A percentile compares a stretch with the other conserved stretches of the same genome.
phyloP scores from a whole-genome alignment of 352 stramenopile species.

The Elongisporangium senticosum region DNA sequence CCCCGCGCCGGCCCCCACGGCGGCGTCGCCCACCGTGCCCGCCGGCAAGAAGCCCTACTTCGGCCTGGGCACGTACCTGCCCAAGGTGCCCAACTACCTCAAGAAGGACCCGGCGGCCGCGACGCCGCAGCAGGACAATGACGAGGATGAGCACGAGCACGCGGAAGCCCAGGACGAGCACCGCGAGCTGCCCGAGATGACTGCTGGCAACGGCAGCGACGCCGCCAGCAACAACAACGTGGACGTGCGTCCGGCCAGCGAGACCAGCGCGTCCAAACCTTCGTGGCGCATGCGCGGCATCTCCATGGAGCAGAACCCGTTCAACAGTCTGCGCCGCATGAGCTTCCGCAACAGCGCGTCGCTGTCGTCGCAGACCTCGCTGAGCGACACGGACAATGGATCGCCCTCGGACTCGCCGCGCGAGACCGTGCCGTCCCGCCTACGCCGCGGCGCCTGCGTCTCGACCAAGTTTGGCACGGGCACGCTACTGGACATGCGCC shows the following conservation, averaged over 20 bases:
- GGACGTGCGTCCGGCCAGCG: neutral
- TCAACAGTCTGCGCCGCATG: conserved; percentile 47
- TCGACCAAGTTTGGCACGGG: conserved; percentile 74
- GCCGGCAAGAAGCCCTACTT: conserved; percentile 42
- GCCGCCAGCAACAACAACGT: conserved; percentile 4
- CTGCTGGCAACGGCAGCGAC: neutral
- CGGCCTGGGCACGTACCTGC: conserved; percentile 50
- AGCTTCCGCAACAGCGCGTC: conserved; percentile 37
- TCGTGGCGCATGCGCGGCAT: conserved; percentile 29
- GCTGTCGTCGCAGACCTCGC: conserved; percentile 19
- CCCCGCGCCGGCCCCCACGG: conserved; percentile 3
- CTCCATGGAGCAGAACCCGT: conserved; percentile 49
- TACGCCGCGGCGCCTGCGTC: conserved; percentile 61
- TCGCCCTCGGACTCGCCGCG: conserved; percentile 18
- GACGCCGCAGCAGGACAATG: conserved; percentile 8
- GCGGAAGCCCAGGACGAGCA: conserved; percentile 29
- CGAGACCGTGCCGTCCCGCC: conserved; percentile 32
- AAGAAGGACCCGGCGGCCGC: conserved; percentile 26
- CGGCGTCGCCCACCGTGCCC: conserved; percentile 39
- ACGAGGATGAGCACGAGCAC: conserved; percentile 19
- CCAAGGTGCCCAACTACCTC: conserved; percentile 48
- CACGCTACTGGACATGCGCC: conserved; percentile 61
- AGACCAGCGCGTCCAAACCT: neutral
- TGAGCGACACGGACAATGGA: conserved; percentile 14
- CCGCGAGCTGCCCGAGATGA: conserved; percentile 40